Base-by-base conservation (phyloP, 805 yeast species). In the Candida orba region DNA sequence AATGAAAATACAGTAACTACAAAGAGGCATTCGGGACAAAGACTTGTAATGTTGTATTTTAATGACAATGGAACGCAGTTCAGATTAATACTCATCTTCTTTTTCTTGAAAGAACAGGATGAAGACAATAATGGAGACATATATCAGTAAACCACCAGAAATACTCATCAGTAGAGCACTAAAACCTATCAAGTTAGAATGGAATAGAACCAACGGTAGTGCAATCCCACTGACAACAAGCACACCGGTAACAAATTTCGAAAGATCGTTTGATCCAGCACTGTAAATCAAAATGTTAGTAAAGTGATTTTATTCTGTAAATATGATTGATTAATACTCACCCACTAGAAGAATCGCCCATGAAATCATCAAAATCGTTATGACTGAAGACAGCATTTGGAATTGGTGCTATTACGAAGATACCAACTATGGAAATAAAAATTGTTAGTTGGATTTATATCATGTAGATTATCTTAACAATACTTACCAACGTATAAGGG, bases 121-220 rank as follows among this genome's bases (percentile, higher is more conserved):
- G 60, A 91, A 91, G 8, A 86, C 77, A 40, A 86, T 83, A 29
- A 91, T 88, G 7, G 96, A 83, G 6, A 81, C 75, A 64, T 84
- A 90, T 37, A 91, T 86, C 47, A 90, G 72, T 17, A 73, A 49
- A n/a, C 98, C 98, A 14, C 98, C 99, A 12, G 71, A 44, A 29
- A 86, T 74, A 38, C 95, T 84, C 80, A 91, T 80, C 17, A 76
- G 52, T 64, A 80, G 76, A 18, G 96, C 95, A 6, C 78, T 66
- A 15, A 71, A 61, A n/a, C 81, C 76, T 48, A 91, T 77, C 37
- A 88, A 68, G 47, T 75, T 76, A 39, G 85, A 79, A 63, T 91
- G 96, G 49, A 81, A 80, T 37, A 88, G 75, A 29, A 88, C 73
- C 2, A 84, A 55, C 1, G 98, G 96, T 45, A 90, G 67, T 4